phyloP scores from a whole-genome alignment of 306 rosid species.

The Albizia julibrissin region DNA sequence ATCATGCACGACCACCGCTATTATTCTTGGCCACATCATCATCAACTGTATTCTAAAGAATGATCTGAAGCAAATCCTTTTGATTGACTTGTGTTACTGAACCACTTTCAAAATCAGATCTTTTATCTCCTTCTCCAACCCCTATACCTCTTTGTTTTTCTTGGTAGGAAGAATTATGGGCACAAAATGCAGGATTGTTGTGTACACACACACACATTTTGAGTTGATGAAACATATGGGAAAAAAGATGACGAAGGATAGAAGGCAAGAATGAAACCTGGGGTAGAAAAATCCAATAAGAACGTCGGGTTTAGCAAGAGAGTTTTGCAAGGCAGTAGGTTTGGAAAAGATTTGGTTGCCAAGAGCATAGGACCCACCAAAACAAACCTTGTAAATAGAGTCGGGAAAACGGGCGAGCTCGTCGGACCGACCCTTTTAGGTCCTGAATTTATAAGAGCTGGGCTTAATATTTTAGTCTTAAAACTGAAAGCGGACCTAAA shows the following conservation, averaged over 20 bases:
- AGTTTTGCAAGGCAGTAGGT: conserved; percentile 28
- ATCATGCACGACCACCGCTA: no score
- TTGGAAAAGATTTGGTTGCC: conserved; percentile 42
- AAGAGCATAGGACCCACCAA: conserved; percentile 36
- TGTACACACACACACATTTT: no score
- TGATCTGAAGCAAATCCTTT: conserved; percentile 31
- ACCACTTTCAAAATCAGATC: conserved; percentile 25
- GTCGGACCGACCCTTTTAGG: no score
- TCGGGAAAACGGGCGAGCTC: no score
- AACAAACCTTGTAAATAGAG: no score
- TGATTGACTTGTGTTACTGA: conserved; percentile 25
- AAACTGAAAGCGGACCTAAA: no score
- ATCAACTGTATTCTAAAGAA: no score
- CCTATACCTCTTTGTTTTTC: conserved; percentile 35
- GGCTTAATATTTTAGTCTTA: no score
- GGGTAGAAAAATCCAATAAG: conserved; percentile 37
- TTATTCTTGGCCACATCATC: no score
- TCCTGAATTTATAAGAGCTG: no score
- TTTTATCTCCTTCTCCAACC: conserved; percentile 40
- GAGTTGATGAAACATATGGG: neutral
- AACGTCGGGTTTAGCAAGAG: conserved; percentile 25
- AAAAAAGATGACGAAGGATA: neutral
- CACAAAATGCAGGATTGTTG: neutral
- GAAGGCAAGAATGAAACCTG: neutral
- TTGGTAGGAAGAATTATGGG: conserved; percentile 38